phyloP scores from a whole-genome alignment of 345 rosid species.

The Linum trigynum region DNA sequence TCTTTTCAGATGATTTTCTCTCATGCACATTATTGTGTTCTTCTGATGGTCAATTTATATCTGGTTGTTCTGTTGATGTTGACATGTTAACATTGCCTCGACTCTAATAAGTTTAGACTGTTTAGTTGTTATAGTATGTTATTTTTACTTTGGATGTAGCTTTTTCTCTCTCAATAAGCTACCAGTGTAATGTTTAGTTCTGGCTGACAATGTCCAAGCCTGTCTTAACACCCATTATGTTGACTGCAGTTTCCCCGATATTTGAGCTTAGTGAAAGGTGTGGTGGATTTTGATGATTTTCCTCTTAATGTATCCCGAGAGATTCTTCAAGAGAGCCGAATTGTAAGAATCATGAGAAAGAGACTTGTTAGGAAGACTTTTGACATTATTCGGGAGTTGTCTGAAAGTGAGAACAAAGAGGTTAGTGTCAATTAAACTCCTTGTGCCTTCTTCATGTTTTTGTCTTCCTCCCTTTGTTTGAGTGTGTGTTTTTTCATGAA shows the following conservation, averaged over 20 bases:
- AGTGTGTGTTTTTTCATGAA: neutral
- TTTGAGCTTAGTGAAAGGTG: slow-evolving; percentile 95
- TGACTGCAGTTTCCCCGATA: slow-evolving; percentile 79
- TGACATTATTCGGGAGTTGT: slow-evolving; percentile 89
- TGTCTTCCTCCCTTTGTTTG: neutral
- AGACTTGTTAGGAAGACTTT: slow-evolving; percentile 91
- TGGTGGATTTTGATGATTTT: slow-evolving; percentile 90
- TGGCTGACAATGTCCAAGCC: neutral
- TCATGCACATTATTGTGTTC: neutral
- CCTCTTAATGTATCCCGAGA: slow-evolving; percentile 96
- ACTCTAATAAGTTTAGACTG: too few relatives aligned
- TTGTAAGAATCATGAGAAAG: slow-evolving; percentile 94
- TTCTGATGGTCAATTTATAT: neutral
- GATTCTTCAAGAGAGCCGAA: slow-evolving; percentile 76
- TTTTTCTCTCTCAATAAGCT: neutral
- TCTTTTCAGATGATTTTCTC: slow-evolving; percentile 89
- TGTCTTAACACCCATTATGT: neutral
- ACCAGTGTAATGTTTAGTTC: neutral
- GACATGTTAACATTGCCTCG: too few relatives aligned
- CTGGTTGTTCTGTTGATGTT: too few relatives aligned
- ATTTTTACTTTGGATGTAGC: too few relatives aligned
- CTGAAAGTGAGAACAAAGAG: slow-evolving; percentile 87
- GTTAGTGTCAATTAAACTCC: slow-evolving; percentile 20
- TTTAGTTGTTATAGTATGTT: too few relatives aligned
- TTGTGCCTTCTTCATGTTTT: neutral